Percentiles rank a stretch among this genome's conserved stretches.
These are phyloP conservation scores for Penicillium lividum DNA, from an alignment of 495 filamentous ascomycete species.

Conservation along the genomic window DNA sequence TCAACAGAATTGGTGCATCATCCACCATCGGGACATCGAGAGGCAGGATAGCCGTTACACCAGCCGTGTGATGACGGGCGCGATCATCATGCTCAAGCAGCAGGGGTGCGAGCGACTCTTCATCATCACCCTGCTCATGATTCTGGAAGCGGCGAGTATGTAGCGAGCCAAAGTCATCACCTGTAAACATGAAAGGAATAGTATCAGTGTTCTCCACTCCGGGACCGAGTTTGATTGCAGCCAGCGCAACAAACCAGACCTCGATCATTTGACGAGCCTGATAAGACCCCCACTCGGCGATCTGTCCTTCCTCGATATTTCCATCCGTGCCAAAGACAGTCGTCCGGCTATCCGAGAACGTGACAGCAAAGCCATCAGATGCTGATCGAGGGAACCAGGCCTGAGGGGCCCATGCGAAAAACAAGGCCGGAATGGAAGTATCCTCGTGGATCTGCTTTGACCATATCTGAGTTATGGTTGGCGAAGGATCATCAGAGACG, in stretches of 20 bases:
- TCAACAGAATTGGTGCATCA: slow-evolving; percentile 61
- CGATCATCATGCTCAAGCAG: slow-evolving; percentile 37
- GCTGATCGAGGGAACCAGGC: slow-evolving; percentile 32
- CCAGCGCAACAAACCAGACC: slow-evolving; percentile 48
- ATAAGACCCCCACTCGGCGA: slow-evolving; percentile 32
- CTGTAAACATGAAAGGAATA: slow-evolving; percentile 39
- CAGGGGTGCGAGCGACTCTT: slow-evolving; percentile 22
- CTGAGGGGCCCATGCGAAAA: slow-evolving; percentile 69
- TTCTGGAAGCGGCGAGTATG: slow-evolving; percentile 35
- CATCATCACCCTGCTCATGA: slow-evolving; percentile 19
- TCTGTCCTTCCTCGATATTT: slow-evolving; percentile 13
- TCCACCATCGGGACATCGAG: slow-evolving; percentile 42
- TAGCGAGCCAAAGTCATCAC: slow-evolving; percentile 37
- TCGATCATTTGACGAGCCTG: slow-evolving; percentile 43
- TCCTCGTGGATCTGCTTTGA: slow-evolving; percentile 46
- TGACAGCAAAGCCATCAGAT: slow-evolving; percentile 59
- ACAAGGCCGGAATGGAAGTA: slow-evolving; percentile 62
- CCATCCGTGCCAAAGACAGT: slow-evolving; percentile 48
- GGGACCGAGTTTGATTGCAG: slow-evolving; percentile 15
- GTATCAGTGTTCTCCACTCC: neutral
- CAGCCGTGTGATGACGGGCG: slow-evolving; percentile 65
- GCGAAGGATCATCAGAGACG: slow-evolving; percentile 21
- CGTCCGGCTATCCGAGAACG: slow-evolving; percentile 65
- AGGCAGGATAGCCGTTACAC: slow-evolving; percentile 85
- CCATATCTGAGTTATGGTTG: slow-evolving; percentile 34